phyloP scores from a whole-genome alignment of 2,329 filamentous ascomycete species.

The Sporothrix brasiliensis region DNA sequence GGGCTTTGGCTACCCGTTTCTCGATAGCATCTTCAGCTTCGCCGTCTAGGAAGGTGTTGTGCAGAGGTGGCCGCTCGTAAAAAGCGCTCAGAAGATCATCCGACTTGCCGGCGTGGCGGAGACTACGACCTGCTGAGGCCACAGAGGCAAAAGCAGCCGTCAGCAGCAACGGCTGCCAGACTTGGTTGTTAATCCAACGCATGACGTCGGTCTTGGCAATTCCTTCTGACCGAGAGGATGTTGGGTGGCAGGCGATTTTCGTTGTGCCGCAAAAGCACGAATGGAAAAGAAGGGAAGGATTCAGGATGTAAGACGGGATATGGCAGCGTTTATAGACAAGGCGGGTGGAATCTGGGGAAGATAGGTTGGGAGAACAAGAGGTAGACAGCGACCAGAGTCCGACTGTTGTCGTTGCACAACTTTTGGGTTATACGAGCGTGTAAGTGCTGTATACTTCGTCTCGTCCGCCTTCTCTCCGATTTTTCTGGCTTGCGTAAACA shows the following conservation, averaged over 20 bases:
- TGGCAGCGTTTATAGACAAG: not conserved
- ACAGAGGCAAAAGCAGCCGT: constrained; percentile 26
- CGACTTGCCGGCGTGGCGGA: constrained; percentile 33
- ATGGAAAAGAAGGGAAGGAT: not conserved
- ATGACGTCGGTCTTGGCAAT: constrained; percentile 20
- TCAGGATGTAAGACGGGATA: constrained; percentile 4
- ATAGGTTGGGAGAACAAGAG: not conserved
- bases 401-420: not conserved
- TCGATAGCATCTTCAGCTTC: not conserved
- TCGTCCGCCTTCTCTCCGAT: not conserved
- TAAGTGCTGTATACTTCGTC: constrained; percentile 7
- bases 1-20: not conserved
- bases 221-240: not conserved
- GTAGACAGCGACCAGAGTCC: not conserved
- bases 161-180: constrained; percentile 28
- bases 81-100: constrained; percentile 9
- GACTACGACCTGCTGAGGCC: constrained; percentile 32
- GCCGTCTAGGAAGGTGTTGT: not conserved
- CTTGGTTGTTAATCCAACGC: constrained; percentile 26
- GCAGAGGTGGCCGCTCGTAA: not conserved
- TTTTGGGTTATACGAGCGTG: not conserved
- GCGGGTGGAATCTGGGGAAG: not conserved
- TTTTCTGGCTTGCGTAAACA: not conserved
- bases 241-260: not conserved
- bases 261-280: not conserved